A percentile compares a stretch with the other conserved stretches of the same genome.
These are phyloP conservation scores for Geotrichum fermentans DNA, from an alignment of 1,139 yeast genomes.

Conservation along the genomic window DNA sequence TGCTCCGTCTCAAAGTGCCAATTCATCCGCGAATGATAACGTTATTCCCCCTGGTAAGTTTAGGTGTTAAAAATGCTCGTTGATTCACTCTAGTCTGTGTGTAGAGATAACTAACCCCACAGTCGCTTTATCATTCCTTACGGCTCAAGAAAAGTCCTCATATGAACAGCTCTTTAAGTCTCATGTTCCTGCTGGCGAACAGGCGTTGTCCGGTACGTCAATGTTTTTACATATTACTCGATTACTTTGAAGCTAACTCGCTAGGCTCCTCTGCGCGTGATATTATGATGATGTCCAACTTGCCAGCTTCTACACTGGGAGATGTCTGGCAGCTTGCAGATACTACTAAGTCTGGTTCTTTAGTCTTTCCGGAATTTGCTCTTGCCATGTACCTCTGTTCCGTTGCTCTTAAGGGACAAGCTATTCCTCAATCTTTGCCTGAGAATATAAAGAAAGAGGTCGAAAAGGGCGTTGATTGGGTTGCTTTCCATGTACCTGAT, in stretches of 20 bases:
- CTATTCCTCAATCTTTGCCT: conserved; percentile 69
- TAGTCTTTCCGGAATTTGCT: conserved; percentile 92
- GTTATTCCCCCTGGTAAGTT: conserved; percentile 4
- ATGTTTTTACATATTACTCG: not conserved
- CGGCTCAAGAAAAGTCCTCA: conserved; percentile 77
- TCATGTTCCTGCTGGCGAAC: conserved; percentile 70
- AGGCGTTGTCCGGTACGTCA: conserved; percentile 56
- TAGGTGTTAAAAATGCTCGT: not conserved
- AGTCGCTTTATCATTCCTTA: conserved; percentile 74
- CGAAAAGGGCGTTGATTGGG: conserved; percentile 78
- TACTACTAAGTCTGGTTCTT: conserved; percentile 75
- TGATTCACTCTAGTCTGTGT: not conserved
- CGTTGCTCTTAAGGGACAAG: conserved; percentile 67
- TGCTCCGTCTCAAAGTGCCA: too few species aligned
- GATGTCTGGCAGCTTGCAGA: conserved; percentile 90
- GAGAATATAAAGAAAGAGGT: conserved; percentile 77
- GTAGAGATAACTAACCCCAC: not conserved
- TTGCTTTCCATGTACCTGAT: conserved; percentile 73
- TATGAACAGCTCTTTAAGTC: conserved; percentile 78
- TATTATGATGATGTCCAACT: conserved; percentile 73
- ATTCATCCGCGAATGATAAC: not conserved
- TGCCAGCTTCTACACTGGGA: conserved; percentile 71
- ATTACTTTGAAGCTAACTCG: not conserved
- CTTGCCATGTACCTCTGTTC: conserved; percentile 86
- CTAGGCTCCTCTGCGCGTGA: conserved; percentile 61